phyloP scores from a whole-genome alignment of 163 green algal genomes.

The Trebouxiophyceae sp. region DNA sequence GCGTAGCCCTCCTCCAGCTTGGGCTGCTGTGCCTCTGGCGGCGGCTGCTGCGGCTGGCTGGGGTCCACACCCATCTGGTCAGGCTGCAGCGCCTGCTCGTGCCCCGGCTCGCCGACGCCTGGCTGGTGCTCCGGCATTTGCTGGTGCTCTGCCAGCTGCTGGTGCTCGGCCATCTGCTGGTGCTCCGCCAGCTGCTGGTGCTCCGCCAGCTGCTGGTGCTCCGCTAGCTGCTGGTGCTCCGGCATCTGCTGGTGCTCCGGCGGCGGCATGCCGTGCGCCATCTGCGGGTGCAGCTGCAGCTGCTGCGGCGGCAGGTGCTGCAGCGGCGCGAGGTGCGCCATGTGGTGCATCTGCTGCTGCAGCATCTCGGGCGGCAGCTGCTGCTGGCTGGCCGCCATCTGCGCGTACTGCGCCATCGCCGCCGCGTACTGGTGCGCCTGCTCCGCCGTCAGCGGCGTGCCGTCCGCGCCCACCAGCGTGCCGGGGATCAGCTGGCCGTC shows the following conservation, averaged over 20 bases:
- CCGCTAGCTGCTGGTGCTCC: neutral
- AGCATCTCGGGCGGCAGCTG: neutral
- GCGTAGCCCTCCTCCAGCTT: too few relatives aligned
- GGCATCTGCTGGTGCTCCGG: neutral
- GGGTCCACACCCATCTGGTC: too few relatives aligned
- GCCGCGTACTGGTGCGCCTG: neutral
- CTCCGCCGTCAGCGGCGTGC: too few relatives aligned
- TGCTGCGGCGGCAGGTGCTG: neutral
- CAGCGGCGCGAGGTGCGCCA: neutral
- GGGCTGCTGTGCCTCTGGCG: too few relatives aligned
- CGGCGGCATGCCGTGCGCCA: neutral
- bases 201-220: constrained; percentile 3
- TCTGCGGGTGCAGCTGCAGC: neutral
- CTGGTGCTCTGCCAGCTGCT: too few relatives aligned
- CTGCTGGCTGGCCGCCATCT: neutral
- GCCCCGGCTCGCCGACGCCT: too few relatives aligned
- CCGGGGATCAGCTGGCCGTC: neutral
- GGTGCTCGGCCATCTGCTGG: too few relatives aligned
- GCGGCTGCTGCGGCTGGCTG: too few relatives aligned
- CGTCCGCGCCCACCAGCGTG: neutral
- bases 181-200: too few relatives aligned
- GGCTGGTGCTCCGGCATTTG: too few relatives aligned
- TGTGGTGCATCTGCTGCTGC: neutral
- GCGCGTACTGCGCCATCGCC: neutral
- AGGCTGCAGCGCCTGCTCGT: too few relatives aligned